Evolutionary conservation across 2,329 filamentous ascomycete genomes (phyloP).

Genomic region (Paecilomyces variotii): DNA sequence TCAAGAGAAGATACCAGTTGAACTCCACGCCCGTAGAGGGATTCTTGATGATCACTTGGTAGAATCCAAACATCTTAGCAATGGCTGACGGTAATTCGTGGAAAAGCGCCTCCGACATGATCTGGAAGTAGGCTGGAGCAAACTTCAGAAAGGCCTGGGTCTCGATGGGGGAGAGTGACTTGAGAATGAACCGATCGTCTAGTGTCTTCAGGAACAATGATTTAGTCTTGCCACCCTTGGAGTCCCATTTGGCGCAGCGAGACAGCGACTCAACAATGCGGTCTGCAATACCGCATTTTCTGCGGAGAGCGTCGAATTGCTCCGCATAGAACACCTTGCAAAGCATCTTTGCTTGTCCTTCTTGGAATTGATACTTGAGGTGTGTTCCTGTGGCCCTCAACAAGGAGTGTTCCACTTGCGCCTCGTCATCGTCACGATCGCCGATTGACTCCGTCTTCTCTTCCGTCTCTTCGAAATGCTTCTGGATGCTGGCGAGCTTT

Average conservation of each 20-base stretch:
- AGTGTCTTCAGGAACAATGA: constrained; percentile 95
- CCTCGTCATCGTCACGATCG: constrained; percentile 48
- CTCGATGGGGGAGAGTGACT: constrained; percentile 83
- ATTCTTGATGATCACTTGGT: constrained; percentile 95
- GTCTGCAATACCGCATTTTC: constrained; percentile 87
- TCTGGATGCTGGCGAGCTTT: constrained; percentile 56
- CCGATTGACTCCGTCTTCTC: constrained; percentile 17
- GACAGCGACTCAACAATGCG: constrained; percentile 93
- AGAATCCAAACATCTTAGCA: constrained; percentile 98
- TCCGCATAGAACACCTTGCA: constrained; percentile 99
- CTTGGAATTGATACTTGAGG: constrained; percentile 90
- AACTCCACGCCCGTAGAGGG: constrained; percentile 84
- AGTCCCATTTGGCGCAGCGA: constrained; percentile 95
- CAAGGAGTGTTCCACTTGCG: constrained; percentile 75
- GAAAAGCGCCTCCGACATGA: constrained; percentile 94
- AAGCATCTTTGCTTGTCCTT: constrained; percentile 87
- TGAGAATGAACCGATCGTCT: constrained; percentile 88
- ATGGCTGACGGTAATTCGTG: constrained; percentile 93
- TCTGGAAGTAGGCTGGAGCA: constrained; percentile 91
- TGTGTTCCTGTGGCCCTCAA: constrained; percentile 81
- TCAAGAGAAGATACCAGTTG: constrained; percentile 86
- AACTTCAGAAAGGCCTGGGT: constrained; percentile 91
- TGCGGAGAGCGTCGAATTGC: constrained; percentile 88
- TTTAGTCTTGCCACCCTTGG: constrained; percentile 94
- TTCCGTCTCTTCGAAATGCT: constrained; percentile 23